Evolutionary conservation across 225 moss, liverwort and hornwort species (phyloP), one percentile per base, ranked within the genome.

Genomic region (Thuidium tamariscinum): DNA sequence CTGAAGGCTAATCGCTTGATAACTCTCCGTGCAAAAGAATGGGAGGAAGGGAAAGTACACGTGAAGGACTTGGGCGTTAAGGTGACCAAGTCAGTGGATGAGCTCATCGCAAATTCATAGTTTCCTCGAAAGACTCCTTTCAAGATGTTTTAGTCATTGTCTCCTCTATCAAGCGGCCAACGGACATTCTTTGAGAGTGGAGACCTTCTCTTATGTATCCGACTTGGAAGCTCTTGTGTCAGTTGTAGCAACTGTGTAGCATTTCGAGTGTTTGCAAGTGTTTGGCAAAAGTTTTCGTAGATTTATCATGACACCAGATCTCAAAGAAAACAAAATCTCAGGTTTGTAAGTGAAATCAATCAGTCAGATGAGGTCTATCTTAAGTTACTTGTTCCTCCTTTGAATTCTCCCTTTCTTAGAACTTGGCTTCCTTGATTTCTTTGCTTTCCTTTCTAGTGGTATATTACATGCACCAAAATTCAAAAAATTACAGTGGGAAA

Each of bases 11-110:
- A 44, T 6, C 44, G 48, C 48, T 48, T 48, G 48, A 48, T 48
- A 44, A 9, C 9, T 44, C 44, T 44, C 44, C 6, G 44, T 44
- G 6, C 6, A 44, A 44, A 44, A 44, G 44, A 44, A 44, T 6
- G 6, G 44, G 44, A 9, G 9, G 44, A 6, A 44, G 9, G 44
- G 44, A 9, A 44, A 44, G 44, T 44, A 44, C 44, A 9, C 44
- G 44, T 44, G 44, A 44, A 9, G 44, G 44, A 44, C 44, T 44
- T 44, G 44, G 44, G 44, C 44, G 44, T 9, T 44, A 44, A 44
- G 44, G n/a, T n/a, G n/a, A n/a, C n/a, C n/a, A n/a, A n/a, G n/a
- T n/a, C 94, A 34, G 84, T 98, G 66, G 94, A 91, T 79, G 92
- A 92, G 55, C 89, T 94, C 77, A 65, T 91, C 13, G 84, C 91